Conservation (phyloP, 441 rosid species). For the Jatropha multifida region DNA sequence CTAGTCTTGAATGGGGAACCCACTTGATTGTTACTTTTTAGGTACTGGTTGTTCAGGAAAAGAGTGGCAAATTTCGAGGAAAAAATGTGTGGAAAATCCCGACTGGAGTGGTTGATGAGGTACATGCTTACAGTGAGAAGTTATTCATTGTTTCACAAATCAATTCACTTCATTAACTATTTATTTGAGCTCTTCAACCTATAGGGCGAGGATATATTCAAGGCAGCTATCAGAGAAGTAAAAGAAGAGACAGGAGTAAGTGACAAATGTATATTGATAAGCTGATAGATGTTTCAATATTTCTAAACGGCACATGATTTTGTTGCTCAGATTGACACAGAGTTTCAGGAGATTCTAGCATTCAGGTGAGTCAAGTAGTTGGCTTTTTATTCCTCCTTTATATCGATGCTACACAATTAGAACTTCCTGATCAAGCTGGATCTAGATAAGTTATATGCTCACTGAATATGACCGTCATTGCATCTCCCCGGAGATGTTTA, state of each 20-base stretch:
- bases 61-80: conserved; percentile 53
- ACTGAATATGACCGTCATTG: background rate
- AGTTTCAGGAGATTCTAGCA: conserved; percentile 68
- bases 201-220: conserved; percentile 76
- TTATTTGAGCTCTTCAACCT: conserved; percentile 16
- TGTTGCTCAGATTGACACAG: conserved; percentile 61
- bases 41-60: conserved; percentile 87
- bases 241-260: conserved; percentile 93
- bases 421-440: background rate
- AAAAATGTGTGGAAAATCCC: conserved; percentile 88
- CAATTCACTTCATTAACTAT: background rate
- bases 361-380: conserved; percentile 50
- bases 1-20: conserved; percentile 14
- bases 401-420: background rate
- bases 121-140: conserved; percentile 22
- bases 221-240: conserved; percentile 75
- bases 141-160: conserved; percentile 15
- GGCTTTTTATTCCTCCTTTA: background rate
- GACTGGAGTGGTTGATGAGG: conserved; percentile 91
- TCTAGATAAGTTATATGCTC: background rate
- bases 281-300: conserved; percentile 2
- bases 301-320: conserved; percentile 12
- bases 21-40: conserved; percentile 24
- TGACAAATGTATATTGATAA: conserved; percentile 11
- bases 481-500: background rate